Conservation (phyloP, 768 basidiomycete species). For the Auriscalpium vulgare region DNA sequence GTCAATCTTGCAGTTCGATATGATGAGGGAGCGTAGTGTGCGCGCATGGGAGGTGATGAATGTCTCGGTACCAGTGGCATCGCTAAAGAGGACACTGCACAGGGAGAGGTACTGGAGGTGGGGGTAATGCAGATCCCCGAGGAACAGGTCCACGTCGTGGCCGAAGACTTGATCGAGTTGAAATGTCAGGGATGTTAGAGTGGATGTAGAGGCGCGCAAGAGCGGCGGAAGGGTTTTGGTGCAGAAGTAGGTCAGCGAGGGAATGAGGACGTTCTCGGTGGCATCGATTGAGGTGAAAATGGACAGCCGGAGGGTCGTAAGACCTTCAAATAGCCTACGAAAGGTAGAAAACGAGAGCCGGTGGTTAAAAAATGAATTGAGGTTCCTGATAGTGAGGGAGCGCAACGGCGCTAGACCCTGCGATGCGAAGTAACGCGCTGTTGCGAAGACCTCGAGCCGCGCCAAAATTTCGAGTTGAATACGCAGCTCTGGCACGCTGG, state of each 20-base stretch:
- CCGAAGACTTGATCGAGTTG: neutral
- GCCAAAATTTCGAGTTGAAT: neutral
- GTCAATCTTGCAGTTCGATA: neutral
- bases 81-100: neutral
- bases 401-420: neutral
- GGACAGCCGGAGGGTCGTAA: neutral
- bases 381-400: neutral
- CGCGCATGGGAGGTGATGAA: neutral
- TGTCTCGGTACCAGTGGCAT: neutral
- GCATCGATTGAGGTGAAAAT: neutral
- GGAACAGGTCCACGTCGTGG: neutral
- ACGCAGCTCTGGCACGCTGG: neutral
- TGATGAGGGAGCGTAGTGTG: neutral
- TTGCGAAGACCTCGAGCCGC: neutral
- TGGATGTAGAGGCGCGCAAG: neutral
- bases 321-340: neutral
- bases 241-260: neutral
- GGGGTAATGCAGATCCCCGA: neutral
- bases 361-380: neutral
- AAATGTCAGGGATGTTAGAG: neutral
- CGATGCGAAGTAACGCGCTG: neutral
- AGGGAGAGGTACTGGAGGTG: neutral
- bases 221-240: neutral
- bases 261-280: neutral
- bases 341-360: neutral